Percentiles rank a stretch among this genome's conserved stretches.
These are phyloP conservation scores for Erythrophleum ivorense DNA, from an alignment of 331 rosid genomes.

Conservation along the genomic window DNA sequence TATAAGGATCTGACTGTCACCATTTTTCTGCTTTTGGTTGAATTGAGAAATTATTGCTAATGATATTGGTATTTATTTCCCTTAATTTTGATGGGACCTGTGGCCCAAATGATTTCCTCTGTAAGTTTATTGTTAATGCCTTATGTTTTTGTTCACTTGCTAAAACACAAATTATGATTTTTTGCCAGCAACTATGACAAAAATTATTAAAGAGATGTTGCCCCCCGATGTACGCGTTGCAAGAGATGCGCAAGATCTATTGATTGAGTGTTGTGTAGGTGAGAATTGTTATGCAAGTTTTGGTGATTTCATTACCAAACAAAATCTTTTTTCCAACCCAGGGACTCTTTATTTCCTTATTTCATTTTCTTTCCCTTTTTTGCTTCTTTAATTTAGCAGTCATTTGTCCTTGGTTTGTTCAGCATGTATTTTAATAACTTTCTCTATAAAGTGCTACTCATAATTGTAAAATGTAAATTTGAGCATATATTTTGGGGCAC, in stretches of 20 bases:
- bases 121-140: background rate
- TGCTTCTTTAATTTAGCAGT: background rate
- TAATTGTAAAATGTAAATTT: background rate
- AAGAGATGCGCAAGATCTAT: slow-evolving; percentile 94
- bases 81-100: background rate
- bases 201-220: slow-evolving; percentile 95
- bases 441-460: background rate
- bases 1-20: background rate
- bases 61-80: background rate
- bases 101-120: background rate
- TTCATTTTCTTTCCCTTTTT: background rate
- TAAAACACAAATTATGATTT: slow-evolving; percentile 28
- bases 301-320: background rate
- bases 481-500: background rate
- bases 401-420: slow-evolving; percentile 2
- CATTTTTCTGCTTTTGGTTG: background rate
- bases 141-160: background rate
- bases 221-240: slow-evolving; percentile 98
- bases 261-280: slow-evolving; percentile 99
- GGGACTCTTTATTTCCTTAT: background rate
- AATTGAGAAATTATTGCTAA: background rate
- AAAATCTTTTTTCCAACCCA: background rate
- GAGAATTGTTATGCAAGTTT: slow-evolving; percentile 36
- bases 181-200: slow-evolving; percentile 90
- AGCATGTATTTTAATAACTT: background rate